A percentile compares a stretch with the other conserved stretches of the same genome.
Evolutionary conservation across 768 basidiomycete genomes (phyloP).

Genomic region (Guyanaporus albipodus): DNA sequence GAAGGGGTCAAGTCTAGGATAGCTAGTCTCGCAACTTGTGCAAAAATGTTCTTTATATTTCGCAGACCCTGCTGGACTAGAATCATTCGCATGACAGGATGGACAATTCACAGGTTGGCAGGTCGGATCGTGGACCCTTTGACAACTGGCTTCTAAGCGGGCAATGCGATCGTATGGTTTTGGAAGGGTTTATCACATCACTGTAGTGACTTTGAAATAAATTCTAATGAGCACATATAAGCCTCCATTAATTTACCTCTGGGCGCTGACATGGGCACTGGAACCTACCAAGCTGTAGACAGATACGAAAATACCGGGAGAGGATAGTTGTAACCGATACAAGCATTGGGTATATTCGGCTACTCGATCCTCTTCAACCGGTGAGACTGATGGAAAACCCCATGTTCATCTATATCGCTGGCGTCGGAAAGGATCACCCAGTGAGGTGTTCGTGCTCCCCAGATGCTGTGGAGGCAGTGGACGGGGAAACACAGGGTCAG

Average conservation of each 20-base stretch:
- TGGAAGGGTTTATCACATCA: background rate
- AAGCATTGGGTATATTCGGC: background rate
- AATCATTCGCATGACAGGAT: conserved; percentile 5
- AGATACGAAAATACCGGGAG: background rate
- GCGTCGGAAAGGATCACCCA: no score
- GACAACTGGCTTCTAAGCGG: conserved; percentile 1
- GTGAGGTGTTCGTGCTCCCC: no score
- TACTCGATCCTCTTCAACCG: no score
- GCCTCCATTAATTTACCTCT: background rate
- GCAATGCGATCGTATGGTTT: background rate
- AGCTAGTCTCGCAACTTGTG: background rate
- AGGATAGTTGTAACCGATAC: background rate
- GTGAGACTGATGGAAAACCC: background rate
- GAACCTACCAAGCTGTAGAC: conserved; percentile 24
- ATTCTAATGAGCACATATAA: background rate
- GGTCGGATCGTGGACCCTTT: conserved; percentile 3
- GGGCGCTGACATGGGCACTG: conserved; percentile 7
- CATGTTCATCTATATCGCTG: background rate
- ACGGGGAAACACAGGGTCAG: no score
- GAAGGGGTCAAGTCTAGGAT: background rate
- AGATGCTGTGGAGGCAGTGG: no score
- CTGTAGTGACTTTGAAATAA: background rate
- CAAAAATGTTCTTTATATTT: conserved; percentile 18
- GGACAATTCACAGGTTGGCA: conserved; percentile 24
- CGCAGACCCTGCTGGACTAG: conserved; percentile 7